phyloP scores from a whole-genome alignment of 352 stramenopile genomes.

The Pythium folliculosum region DNA sequence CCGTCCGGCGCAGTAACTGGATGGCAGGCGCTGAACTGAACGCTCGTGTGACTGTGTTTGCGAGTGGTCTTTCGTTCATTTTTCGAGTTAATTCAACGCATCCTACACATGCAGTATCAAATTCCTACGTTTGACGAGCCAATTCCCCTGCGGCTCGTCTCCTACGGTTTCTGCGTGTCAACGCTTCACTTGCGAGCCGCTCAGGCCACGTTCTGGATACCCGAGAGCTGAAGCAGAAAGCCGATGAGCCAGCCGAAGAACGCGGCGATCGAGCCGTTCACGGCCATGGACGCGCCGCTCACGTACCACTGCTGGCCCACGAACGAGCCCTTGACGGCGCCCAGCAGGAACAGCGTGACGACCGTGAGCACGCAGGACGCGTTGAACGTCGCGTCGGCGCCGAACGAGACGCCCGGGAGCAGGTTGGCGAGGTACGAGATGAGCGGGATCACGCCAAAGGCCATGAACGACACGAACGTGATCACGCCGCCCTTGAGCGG shows the following conservation, averaged over 20 bases:
- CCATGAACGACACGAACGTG: slow-evolving; percentile 91
- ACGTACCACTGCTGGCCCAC: slow-evolving; percentile 78
- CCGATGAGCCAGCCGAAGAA: slow-evolving; percentile 81
- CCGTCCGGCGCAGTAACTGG: no score
- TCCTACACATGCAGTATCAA: no score
- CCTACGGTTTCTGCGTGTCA: neutral
- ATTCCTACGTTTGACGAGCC: neutral
- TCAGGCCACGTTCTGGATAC: slow-evolving; percentile 75
- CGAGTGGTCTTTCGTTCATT: neutral
- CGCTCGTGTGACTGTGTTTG: no score
- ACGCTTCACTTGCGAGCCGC: neutral
- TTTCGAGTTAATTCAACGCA: neutral
- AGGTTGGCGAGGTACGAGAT: slow-evolving; percentile 93
- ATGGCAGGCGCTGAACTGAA: no score
- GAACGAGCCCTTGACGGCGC: slow-evolving; percentile 90
- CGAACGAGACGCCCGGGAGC: slow-evolving; percentile 65
- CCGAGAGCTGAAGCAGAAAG: slow-evolving; percentile 79
- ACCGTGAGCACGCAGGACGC: slow-evolving; percentile 93
- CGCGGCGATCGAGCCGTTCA: slow-evolving; percentile 76
- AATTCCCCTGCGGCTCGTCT: neutral
- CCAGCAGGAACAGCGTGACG: slow-evolving; percentile 93
- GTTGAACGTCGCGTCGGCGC: slow-evolving; percentile 79
- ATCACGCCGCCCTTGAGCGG: slow-evolving; percentile 80
- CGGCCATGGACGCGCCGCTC: slow-evolving; percentile 68
- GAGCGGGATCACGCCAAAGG: slow-evolving; percentile 92